Base-by-base conservation (phyloP, 345 rosid species). In the Salix koriyanagi region DNA sequence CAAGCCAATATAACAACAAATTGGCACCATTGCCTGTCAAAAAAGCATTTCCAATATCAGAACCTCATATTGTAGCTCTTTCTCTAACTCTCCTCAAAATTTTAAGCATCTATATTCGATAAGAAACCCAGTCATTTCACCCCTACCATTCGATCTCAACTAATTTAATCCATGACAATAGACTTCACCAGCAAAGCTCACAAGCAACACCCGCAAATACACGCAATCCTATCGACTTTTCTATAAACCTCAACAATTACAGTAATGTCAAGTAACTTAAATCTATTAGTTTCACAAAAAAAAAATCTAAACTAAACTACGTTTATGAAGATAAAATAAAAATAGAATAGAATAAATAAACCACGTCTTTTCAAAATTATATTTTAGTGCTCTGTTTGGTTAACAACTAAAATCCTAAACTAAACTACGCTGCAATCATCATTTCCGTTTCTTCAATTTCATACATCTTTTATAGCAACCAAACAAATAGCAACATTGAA, bases 391-490 rank as follows among this genome's bases (percentile, higher is more conserved):
- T 4, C 64, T 58, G 28, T 58, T 58, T 58, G 64, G 64, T 3
- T n/a, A 58, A 34, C 36, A 30, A 62, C 52, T 19, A 26, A 34
- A 62, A 62, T 28, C 32, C 19, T 42, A 8, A 36, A 41, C 68
- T 62, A 13, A 41, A 41, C 56, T 16, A 74, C 32, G 60, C 46
- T n/a, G 12, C 58, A 61, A 76, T 48, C 41, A 52, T 70, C 42
- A 14, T 37, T 41, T 28, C 15, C 65, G 21, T 23, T 28, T n/a
- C 75, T 25, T 67, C 5, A n/a, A 13, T 25, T 34, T 30, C 44
- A 26, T 52, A 39, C 19, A 39, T 25, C 39, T 76, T 81, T 42
- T 42, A 71, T 56, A 50, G 61, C 75, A 67, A 69, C 75, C 75
- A 44, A 79, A 50, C 74, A 83, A 60, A 62, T 42, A 16, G 44